These are phyloP conservation scores for Aspergillus cristatus DNA, from an alignment of 495 filamentous ascomycete genomes.

Conservation along the genomic window DNA sequence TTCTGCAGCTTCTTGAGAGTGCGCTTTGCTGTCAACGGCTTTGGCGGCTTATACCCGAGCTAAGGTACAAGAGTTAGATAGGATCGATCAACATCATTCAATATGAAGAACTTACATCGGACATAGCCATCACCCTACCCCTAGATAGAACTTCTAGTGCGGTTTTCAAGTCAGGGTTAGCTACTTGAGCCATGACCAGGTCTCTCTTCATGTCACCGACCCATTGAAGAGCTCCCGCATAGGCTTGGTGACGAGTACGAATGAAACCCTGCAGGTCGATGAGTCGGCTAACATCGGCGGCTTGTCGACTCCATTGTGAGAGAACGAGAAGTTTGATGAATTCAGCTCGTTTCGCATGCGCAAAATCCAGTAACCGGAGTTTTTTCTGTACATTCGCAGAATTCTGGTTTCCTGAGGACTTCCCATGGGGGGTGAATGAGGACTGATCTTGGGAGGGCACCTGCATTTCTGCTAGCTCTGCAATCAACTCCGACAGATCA, in stretches of 20 bases:
- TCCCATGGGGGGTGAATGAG: constrained; percentile 36
- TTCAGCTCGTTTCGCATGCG: constrained; percentile 51
- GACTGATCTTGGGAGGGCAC: constrained; percentile 30
- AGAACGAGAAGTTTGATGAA: constrained; percentile 91
- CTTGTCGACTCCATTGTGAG: constrained; percentile 75
- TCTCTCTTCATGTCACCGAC: constrained; percentile 62
- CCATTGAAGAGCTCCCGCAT: constrained; percentile 45
- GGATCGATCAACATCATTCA: not conserved
- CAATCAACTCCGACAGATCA: constrained; percentile 60
- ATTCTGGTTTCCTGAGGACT: constrained; percentile 47
- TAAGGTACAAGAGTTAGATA: constrained; percentile 15
- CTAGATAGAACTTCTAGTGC: constrained; percentile 75
- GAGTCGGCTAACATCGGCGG: constrained; percentile 63
- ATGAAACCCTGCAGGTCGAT: constrained; percentile 77
- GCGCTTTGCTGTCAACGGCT: constrained; percentile 54
- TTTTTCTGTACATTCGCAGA: constrained; percentile 72
- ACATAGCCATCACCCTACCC: constrained; percentile 64
- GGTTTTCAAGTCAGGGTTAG: constrained; percentile 83
- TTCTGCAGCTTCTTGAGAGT: constrained; percentile 61
- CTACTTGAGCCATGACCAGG: constrained; percentile 54
- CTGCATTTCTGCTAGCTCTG: constrained; percentile 56
- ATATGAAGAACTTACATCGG: constrained; percentile 48
- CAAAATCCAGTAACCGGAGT: constrained; percentile 61
- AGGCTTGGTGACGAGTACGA: constrained; percentile 46
- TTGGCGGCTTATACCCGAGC: constrained; percentile 71